These are phyloP conservation scores for Stemphylium beticola DNA, from an alignment of 2,329 filamentous ascomycete genomes.

Conservation along the genomic window DNA sequence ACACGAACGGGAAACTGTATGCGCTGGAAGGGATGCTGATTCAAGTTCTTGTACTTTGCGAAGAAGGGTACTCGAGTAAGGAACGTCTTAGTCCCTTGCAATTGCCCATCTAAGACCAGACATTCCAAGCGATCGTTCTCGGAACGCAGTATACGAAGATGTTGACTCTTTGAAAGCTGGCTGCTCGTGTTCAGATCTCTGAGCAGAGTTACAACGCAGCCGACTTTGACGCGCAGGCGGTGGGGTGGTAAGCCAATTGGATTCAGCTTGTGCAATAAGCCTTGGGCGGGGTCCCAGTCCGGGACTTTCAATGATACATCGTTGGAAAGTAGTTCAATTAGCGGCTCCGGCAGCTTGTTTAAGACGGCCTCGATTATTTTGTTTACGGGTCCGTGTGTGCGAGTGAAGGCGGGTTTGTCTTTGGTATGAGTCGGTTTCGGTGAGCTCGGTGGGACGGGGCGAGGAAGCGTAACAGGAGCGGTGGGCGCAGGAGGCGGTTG, in stretches of 20 bases:
- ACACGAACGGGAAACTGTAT: constrained; percentile 45
- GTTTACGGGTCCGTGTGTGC: constrained; percentile 41
- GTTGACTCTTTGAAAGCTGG: constrained; percentile 42
- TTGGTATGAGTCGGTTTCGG: constrained; percentile 5
- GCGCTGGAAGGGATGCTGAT: constrained; percentile 32
- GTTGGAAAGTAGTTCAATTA: constrained; percentile 43
- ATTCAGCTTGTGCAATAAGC: constrained; percentile 42
- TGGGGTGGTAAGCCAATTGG: constrained; percentile 43
- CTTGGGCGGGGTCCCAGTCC: constrained; percentile 34
- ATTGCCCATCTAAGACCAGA: constrained; percentile 40
- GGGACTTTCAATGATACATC: constrained; percentile 28
- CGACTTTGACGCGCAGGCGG: constrained; percentile 43
- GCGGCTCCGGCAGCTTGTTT: constrained; percentile 31
- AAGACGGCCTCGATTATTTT: constrained; percentile 33
- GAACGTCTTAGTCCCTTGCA: constrained; percentile 41
- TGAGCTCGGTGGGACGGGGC: neutral
- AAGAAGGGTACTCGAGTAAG: constrained; percentile 37
- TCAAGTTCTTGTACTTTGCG: constrained; percentile 39
- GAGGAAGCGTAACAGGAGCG: neutral
- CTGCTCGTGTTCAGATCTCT: constrained; percentile 37
- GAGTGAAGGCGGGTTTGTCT: constrained; percentile 30
- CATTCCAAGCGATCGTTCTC: constrained; percentile 42
- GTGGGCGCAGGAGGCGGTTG: constrained; percentile 6
- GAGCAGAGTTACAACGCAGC: constrained; percentile 39
- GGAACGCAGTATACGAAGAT: constrained; percentile 36